phyloP scores from a whole-genome alignment of 192 early-diverging fungal genomes.

The Podila epigama region DNA sequence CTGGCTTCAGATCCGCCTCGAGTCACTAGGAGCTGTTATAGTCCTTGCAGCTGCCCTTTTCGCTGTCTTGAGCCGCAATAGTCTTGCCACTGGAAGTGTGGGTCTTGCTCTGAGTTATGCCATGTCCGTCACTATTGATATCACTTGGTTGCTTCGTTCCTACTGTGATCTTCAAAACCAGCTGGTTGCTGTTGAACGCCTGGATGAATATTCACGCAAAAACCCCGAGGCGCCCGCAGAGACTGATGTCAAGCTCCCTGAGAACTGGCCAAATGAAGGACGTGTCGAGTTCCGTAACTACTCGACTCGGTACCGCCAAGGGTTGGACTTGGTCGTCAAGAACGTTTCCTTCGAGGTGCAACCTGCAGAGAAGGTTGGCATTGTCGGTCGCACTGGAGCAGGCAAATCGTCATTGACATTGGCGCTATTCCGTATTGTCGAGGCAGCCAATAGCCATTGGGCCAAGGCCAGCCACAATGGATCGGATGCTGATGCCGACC shows the following conservation, averaged over 20 bases:
- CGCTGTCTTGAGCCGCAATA: constrained; percentile 66
- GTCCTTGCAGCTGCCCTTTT: constrained; percentile 81
- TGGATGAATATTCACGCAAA: constrained; percentile 81
- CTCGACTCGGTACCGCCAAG: constrained; percentile 48
- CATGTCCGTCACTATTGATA: constrained; percentile 75
- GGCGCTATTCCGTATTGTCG: constrained; percentile 55
- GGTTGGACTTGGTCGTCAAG: constrained; percentile 40
- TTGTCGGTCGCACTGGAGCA: constrained; percentile 54
- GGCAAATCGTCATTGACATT: constrained; percentile 59
- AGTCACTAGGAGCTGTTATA: constrained; percentile 77
- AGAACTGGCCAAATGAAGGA: constrained; percentile 51
- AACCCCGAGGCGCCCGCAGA: constrained; percentile 70
- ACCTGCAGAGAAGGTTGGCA: constrained; percentile 46
- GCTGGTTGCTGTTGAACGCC: constrained; percentile 83
- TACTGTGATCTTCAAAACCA: constrained; percentile 57
- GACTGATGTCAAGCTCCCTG: constrained; percentile 22
- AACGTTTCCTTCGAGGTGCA: constrained; percentile 63
- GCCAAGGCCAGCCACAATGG: constrained; percentile 41
- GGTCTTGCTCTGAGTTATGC: constrained; percentile 82
- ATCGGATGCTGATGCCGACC: constrained; percentile 9
- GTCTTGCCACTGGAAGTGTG: constrained; percentile 67
- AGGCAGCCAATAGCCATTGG: constrained; percentile 45
- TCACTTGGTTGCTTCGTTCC: constrained; percentile 77
- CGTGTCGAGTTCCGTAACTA: constrained; percentile 45
- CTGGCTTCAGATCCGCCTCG: constrained; percentile 82